These are phyloP conservation scores for Boeremia lycopersici DNA, from an alignment of 2,329 filamentous ascomycete genomes.

Conservation along the genomic window DNA sequence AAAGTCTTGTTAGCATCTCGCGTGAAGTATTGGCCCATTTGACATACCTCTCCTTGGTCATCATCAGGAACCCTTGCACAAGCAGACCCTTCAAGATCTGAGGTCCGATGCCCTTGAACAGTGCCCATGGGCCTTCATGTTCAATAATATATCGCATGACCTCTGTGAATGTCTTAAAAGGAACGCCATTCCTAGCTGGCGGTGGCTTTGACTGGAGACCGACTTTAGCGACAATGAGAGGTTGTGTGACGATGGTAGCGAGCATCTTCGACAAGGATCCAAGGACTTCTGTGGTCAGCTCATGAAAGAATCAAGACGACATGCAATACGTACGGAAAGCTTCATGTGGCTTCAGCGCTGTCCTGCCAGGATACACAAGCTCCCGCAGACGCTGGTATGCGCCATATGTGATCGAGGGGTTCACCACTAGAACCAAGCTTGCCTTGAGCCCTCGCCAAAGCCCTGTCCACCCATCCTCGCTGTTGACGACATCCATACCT, in stretches of 20 bases:
- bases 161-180: conserved; percentile 90
- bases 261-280: conserved; percentile 92
- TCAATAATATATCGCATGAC: conserved; percentile 94
- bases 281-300: conserved; percentile 64
- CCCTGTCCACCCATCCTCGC: conserved; percentile 86
- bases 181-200: conserved; percentile 80
- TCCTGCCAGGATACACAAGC: conserved; percentile 76
- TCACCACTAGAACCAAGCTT: conserved; percentile 91
- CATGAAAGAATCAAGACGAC: neutral
- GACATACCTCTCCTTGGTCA: conserved; percentile 90
- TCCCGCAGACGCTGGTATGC: conserved; percentile 90
- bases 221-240: conserved; percentile 96
- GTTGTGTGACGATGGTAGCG: conserved; percentile 90
- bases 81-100: conserved; percentile 92
- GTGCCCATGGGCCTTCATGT: conserved; percentile 79
- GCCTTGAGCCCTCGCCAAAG: conserved; percentile 96
- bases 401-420: conserved; percentile 96
- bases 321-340: conserved; percentile 76
- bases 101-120: conserved; percentile 96
- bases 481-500: conserved; percentile 83
- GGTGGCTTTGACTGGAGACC: conserved; percentile 93
- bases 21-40: neutral
- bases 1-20: conserved; percentile 15
- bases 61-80: conserved; percentile 97
- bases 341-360: conserved; percentile 78